Conservation (phyloP, 2,329 filamentous ascomycete species). For the Grosmannia penicillata region DNA sequence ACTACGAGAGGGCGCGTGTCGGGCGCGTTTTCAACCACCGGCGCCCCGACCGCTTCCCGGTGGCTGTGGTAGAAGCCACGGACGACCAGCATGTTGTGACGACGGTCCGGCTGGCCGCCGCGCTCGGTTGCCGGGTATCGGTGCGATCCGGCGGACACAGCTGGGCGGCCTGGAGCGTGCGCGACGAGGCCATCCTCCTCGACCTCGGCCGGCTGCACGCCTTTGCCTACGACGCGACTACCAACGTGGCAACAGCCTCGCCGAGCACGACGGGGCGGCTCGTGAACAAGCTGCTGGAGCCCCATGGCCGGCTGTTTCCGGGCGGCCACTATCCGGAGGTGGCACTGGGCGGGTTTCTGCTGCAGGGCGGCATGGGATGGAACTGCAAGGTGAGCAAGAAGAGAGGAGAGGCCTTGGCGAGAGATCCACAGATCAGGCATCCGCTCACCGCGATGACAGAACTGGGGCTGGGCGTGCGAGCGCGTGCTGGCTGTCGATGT, state of each 20-base stretch:
- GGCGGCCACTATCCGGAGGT: conserved; percentile 43
- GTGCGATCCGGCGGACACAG: conserved; percentile 31
- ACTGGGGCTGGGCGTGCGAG: conserved; percentile 41
- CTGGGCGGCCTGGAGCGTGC: conserved; percentile 31
- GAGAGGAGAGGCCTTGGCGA: no score
- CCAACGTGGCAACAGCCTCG: conserved; percentile 23
- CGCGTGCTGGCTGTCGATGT: conserved; percentile 28
- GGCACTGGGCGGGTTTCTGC: conserved; percentile 37
- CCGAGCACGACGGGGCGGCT: conserved; percentile 29
- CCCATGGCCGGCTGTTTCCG: conserved; percentile 29
- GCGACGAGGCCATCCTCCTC: conserved; percentile 26
- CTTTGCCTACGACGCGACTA: conserved; percentile 23
- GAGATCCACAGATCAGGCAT: no score
- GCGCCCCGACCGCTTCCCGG: conserved; percentile 21
- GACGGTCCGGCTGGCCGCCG: conserved; percentile 22
- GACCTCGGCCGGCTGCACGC: conserved; percentile 16
- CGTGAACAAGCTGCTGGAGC: conserved; percentile 23
- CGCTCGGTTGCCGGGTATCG: conserved; percentile 20
- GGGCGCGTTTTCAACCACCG: conserved; percentile 29
- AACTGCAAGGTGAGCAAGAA: conserved; percentile 29
- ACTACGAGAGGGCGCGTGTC: conserved; percentile 6
- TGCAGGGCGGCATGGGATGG: conserved; percentile 45
- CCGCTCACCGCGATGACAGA: no score
- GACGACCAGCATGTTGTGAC: conserved; percentile 19
- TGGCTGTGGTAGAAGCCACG: conserved; percentile 24